phyloP scores from a whole-genome alignment of 2,329 filamentous ascomycete genomes.

The Nigrospora sphaerica region DNA sequence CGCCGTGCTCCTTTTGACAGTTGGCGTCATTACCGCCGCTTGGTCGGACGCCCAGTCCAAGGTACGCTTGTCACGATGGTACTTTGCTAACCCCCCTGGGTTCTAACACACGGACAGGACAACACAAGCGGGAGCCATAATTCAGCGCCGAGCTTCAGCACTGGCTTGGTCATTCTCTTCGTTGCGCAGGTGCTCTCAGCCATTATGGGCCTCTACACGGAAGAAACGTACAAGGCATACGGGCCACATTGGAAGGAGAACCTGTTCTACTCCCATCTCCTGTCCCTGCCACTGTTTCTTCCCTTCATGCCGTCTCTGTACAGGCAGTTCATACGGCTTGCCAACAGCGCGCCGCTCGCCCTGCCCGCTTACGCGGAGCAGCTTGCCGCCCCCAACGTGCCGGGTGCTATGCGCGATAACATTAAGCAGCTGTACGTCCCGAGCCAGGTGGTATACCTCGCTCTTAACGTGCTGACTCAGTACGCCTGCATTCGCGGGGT shows the following conservation, averaged over 20 bases:
- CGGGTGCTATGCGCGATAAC: slow-evolving; percentile 28
- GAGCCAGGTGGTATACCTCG: slow-evolving; percentile 63
- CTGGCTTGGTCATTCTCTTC: slow-evolving; percentile 75
- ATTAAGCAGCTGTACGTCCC: slow-evolving; percentile 43
- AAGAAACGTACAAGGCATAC: slow-evolving; percentile 79
- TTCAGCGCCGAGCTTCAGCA: slow-evolving; percentile 40
- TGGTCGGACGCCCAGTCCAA: slow-evolving; percentile 85
- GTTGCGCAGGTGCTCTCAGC: slow-evolving; percentile 85
- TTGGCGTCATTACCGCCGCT: slow-evolving; percentile 81
- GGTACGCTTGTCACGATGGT: slow-evolving; percentile 34
- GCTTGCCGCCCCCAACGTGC: slow-evolving; percentile 23
- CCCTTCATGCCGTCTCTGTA: slow-evolving; percentile 62
- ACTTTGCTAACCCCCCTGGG: neutral
- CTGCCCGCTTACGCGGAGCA: slow-evolving; percentile 27
- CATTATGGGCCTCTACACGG: slow-evolving; percentile 91
- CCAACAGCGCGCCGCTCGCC: slow-evolving; percentile 53
- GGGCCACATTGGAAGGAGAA: slow-evolving; percentile 93
- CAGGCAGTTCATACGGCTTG: slow-evolving; percentile 56
- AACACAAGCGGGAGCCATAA: slow-evolving; percentile 15
- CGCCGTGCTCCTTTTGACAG: slow-evolving; percentile 74
- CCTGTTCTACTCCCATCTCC: slow-evolving; percentile 81
- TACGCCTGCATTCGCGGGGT: slow-evolving; percentile 94
- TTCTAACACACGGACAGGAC: slow-evolving; percentile 19
- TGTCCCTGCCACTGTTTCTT: slow-evolving; percentile 70
- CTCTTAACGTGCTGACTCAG: slow-evolving; percentile 79